A percentile compares a stretch with the other conserved stretches of the same genome.
These are phyloP conservation scores for Lentinus brumalis DNA, from an alignment of 768 basidiomycete genomes.

Conservation along the genomic window DNA sequence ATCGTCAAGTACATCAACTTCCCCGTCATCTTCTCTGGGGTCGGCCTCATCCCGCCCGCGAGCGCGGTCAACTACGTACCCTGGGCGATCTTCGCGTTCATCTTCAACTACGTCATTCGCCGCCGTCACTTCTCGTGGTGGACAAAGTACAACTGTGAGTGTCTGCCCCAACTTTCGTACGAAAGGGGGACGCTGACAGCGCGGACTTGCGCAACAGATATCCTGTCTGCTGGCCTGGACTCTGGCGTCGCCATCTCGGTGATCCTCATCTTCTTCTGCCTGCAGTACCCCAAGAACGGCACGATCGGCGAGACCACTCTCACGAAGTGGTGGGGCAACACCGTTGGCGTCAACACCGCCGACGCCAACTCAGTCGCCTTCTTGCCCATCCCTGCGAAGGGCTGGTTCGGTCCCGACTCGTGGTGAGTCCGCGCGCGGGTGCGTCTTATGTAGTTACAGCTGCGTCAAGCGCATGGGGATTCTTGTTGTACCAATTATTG, in stretches of 20 bases:
- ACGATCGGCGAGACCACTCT: conserved; percentile 36
- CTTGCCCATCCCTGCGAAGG: conserved; percentile 6
- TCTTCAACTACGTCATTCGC: conserved; percentile 77
- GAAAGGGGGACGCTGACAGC: neutral
- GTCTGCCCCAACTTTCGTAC: neutral
- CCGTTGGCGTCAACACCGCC: conserved; percentile 29
- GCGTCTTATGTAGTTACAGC: neutral
- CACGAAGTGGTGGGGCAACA: conserved; percentile 42
- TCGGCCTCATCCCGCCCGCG: conserved; percentile 78
- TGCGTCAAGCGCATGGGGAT: neutral
- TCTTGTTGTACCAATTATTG: too few species aligned
- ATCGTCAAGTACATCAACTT: conserved; percentile 57
- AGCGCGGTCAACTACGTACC: conserved; percentile 85
- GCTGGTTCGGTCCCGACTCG: conserved; percentile 9
- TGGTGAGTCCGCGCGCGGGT: conserved; percentile 1
- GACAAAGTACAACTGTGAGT: conserved; percentile 78
- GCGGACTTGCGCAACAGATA: conserved; percentile 44
- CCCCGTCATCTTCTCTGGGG: conserved; percentile 67
- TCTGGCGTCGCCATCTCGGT: conserved; percentile 69
- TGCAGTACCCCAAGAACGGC: conserved; percentile 38
- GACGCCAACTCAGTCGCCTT: conserved; percentile 13
- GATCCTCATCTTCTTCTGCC: conserved; percentile 67
- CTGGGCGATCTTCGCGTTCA: conserved; percentile 74
- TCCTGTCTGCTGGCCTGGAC: conserved; percentile 76
- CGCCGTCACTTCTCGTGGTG: conserved; percentile 72